Conservation (phyloP, 495 filamentous ascomycete species). For the Alectoria sarmentosa region DNA sequence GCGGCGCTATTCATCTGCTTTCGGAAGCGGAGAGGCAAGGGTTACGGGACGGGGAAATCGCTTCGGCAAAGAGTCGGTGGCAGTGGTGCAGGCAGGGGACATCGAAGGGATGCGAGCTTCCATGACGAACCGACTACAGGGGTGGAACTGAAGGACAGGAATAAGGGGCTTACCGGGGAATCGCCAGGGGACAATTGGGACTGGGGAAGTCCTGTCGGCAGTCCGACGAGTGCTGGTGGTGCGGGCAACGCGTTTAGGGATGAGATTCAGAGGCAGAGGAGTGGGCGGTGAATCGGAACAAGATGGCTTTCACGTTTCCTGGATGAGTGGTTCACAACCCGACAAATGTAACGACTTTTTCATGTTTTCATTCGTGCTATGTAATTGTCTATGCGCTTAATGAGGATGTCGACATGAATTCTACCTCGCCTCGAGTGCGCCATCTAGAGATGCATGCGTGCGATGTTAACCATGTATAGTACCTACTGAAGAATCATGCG, state of each 20-base stretch:
- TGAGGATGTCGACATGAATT: neutral
- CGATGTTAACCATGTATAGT: no score
- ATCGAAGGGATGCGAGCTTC: conserved; percentile 17
- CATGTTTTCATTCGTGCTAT: neutral
- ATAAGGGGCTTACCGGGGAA: conserved; percentile 1
- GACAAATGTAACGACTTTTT: neutral
- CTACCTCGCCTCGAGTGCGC: no score
- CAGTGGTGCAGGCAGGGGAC: conserved; percentile 3
- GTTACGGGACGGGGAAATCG: conserved; percentile 10
- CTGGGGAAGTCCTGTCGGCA: conserved; percentile 18
- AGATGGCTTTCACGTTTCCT: neutral
- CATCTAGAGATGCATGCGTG: no score
- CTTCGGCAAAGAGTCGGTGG: conserved; percentile 5
- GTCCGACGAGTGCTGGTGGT: conserved; percentile 8
- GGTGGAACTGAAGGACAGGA: conserved; percentile 20
- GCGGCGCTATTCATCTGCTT: conserved; percentile 26
- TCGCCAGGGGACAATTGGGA: conserved; percentile 12
- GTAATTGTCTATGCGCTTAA: neutral
- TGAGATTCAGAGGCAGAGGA: conserved; percentile 22
- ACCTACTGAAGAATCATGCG: no score
- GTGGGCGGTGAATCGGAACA: neutral
- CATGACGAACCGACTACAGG: conserved; percentile 22
- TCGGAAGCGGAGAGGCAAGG: conserved; percentile 23
- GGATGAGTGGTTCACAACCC: neutral
- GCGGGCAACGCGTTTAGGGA: conserved; percentile 22